These are phyloP conservation scores for Aspergillus costaricaensis DNA, from an alignment of 2,329 filamentous ascomycete species.

Conservation along the genomic window DNA sequence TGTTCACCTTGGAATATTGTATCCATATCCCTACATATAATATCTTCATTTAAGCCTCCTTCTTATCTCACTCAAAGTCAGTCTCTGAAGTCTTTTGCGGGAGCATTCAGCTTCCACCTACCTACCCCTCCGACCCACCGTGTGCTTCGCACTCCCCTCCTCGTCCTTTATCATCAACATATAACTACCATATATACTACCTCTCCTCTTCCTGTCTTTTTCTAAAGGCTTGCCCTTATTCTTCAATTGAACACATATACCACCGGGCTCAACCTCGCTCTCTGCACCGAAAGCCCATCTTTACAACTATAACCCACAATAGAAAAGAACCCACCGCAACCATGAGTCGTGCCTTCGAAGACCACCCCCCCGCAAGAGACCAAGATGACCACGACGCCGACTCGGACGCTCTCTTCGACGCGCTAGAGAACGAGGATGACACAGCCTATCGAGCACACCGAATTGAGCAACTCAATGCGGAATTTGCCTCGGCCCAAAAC, in stretches of 20 bases:
- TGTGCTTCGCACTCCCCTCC: background rate
- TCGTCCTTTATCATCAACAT: background rate
- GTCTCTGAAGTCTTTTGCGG: background rate
- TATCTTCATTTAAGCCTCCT: background rate
- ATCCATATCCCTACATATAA: background rate
- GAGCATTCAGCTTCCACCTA: background rate
- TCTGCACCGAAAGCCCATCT: background rate
- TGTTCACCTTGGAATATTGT: background rate
- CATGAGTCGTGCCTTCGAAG: conserved; percentile 33
- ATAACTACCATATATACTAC: background rate
- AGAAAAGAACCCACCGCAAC: background rate
- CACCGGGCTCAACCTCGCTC: background rate
- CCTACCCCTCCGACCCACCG: background rate
- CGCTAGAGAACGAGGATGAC: conserved; percentile 57
- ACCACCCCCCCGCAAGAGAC: conserved; percentile 24
- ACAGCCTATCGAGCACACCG: conserved; percentile 58
- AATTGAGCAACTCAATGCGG: conserved; percentile 61
- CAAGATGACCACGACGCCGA: conserved; percentile 49
- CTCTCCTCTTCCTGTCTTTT: background rate
- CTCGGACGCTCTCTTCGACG: conserved; percentile 63
- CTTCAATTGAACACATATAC: background rate
- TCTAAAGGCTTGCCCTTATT: background rate
- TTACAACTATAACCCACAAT: background rate
- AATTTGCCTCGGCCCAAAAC: conserved; percentile 53
- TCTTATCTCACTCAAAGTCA: background rate